phyloP scores from a whole-genome alignment of 1,139 yeast genomes.

The Zygosaccharomyces pseudobailii region DNA sequence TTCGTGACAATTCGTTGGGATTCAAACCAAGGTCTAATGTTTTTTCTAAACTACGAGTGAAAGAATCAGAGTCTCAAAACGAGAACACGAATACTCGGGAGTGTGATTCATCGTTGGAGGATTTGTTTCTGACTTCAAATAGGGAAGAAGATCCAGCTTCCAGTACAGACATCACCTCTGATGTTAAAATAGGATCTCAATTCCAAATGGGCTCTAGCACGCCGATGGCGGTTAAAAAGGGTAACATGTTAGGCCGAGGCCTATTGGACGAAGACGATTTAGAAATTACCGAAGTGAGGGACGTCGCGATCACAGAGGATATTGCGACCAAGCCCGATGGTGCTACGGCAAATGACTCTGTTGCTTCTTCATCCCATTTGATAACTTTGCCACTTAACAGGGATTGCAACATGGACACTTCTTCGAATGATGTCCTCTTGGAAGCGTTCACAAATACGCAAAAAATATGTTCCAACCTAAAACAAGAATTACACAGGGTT shows the following conservation, averaged over 20 bases:
- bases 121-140: slow-evolving; percentile 6
- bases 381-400: neutral
- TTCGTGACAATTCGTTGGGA: slow-evolving; percentile 28
- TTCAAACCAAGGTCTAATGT: slow-evolving; percentile 33
- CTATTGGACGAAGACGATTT: slow-evolving; percentile 26
- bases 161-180: slow-evolving; percentile 6
- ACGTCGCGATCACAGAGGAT: slow-evolving; percentile 9
- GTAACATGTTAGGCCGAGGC: neutral
- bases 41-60: slow-evolving; percentile 26
- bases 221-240: slow-evolving; percentile 6
- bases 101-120: slow-evolving; percentile 15
- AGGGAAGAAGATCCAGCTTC: slow-evolving; percentile 14
- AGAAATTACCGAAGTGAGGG: slow-evolving; percentile 30
- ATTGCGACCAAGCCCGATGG: neutral
- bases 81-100: slow-evolving; percentile 6
- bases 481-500: slow-evolving; percentile 25
- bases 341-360: neutral
- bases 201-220: slow-evolving; percentile 12
- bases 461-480: slow-evolving; percentile 29
- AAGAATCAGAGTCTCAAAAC: slow-evolving; percentile 12
- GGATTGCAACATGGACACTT: slow-evolving; percentile 12
- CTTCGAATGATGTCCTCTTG: slow-evolving; percentile 32
- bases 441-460: slow-evolving; percentile 35
- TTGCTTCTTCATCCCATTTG: neutral
- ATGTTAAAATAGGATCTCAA: neutral